Percentiles rank a stretch among this genome's conserved stretches.
Conservation (phyloP, 495 filamentous ascomycete genomes). For the Hyaloscypha hepaticicola region DNA sequence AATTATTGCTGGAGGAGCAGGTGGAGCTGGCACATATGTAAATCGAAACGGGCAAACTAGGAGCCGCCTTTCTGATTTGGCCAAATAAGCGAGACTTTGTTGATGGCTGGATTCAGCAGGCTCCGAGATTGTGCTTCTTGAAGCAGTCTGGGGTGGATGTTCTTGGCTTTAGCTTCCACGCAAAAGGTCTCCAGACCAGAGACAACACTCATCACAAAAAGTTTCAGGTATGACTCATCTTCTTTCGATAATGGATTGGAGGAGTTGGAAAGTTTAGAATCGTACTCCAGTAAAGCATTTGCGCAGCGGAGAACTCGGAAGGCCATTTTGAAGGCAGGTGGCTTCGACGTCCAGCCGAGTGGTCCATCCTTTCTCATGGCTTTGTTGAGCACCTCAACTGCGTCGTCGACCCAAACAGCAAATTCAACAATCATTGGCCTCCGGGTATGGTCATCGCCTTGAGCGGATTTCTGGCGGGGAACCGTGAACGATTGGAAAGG, state of each 20-base stretch:
- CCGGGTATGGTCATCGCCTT: too few relatives aligned
- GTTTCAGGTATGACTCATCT: background rate
- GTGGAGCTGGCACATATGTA: background rate
- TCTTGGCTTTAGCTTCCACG: background rate
- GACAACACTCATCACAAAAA: background rate
- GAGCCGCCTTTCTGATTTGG: background rate
- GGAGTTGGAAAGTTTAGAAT: background rate
- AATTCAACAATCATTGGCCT: constrained; percentile 22
- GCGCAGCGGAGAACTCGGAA: constrained; percentile 56
- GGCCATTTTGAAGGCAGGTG: constrained; percentile 68
- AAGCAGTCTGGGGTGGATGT: background rate
- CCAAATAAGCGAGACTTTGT: background rate
- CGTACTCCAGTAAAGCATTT: constrained; percentile 3
- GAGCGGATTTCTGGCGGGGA: too few relatives aligned
- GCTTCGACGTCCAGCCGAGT: constrained; percentile 71
- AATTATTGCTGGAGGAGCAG: background rate
- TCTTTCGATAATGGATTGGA: background rate
- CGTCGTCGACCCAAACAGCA: constrained; percentile 56
- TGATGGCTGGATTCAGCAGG: background rate
- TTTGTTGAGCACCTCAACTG: constrained; percentile 48
- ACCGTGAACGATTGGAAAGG: constrained; percentile 33
- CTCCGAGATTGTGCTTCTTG: too few relatives aligned
- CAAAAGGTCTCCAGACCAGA: background rate
- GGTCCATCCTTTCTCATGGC: constrained; percentile 55
- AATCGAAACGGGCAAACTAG: background rate